Evolutionary conservation across 192 early-diverging fungal species (phyloP).

Genomic region (Coemansia sp.): DNA sequence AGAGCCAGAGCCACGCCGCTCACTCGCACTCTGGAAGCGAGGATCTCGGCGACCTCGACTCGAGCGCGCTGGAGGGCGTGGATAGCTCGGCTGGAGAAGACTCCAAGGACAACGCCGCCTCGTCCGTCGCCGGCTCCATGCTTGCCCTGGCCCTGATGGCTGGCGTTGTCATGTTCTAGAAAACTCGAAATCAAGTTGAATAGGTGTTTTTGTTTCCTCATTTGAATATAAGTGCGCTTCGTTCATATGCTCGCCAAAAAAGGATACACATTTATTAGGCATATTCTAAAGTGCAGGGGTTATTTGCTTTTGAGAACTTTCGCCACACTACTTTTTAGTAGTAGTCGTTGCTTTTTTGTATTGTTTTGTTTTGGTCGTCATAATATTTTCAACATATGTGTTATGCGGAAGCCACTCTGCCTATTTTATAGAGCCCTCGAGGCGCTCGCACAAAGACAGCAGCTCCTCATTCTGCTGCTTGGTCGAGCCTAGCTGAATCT

Average conservation of each 20-base stretch:
- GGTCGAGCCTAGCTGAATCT: constrained; percentile 42
- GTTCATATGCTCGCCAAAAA: neutral
- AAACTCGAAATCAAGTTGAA: no score
- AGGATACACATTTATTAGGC: no score
- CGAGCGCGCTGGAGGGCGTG: constrained; percentile 21
- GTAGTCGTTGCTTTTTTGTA: neutral
- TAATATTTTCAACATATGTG: no score
- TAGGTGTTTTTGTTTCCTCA: neutral
- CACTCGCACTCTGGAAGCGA: constrained; percentile 15
- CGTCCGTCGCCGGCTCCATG: constrained; percentile 35
- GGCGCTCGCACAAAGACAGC: constrained; percentile 30
- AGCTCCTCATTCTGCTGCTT: constrained; percentile 38
- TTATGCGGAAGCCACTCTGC: no score
- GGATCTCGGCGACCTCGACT: constrained; percentile 33
- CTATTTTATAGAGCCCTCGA: constrained; percentile 20
- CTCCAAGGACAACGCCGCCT: constrained; percentile 18
- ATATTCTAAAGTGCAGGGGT: no score
- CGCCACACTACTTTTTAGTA: no score
- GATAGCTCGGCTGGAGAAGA: constrained; percentile 13
- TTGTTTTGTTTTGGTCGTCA: neutral
- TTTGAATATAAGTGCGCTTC: constrained; percentile 1
- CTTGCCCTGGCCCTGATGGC: constrained; percentile 34
- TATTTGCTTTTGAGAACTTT: no score
- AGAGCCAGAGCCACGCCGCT: constrained; percentile 35
- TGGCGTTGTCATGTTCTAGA: constrained; percentile 49